A percentile compares a stretch with the other conserved stretches of the same genome.
Conservation (phyloP, 305 asterid genomes). For the Withania somnifera region DNA sequence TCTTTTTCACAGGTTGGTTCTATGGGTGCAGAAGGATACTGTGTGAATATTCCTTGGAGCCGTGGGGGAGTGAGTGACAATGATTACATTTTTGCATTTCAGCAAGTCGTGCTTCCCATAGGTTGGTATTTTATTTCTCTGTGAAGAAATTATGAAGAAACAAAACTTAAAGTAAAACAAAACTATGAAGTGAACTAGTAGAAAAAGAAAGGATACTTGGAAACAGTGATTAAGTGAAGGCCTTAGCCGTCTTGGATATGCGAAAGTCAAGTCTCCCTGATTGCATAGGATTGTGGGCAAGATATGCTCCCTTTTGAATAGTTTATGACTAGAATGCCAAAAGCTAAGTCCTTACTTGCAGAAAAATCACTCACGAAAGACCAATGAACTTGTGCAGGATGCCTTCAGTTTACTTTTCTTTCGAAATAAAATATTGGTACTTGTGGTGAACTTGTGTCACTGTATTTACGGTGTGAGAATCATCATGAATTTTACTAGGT, state of each 20-base stretch:
- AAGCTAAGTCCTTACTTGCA: background rate
- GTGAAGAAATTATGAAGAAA: background rate
- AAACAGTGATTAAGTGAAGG: background rate
- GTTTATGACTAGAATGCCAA: background rate
- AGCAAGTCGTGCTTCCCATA: conserved; percentile 84
- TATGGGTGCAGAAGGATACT: conserved; percentile 89
- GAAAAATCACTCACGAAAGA: background rate
- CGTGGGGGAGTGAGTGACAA: conserved; percentile 94
- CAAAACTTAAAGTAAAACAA: background rate
- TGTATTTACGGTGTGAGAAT: background rate
- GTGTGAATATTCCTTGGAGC: conserved; percentile 95
- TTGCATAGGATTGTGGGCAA: background rate
- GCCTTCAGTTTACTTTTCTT: background rate
- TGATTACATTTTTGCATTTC: conserved; percentile 89
- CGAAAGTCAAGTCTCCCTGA: background rate
- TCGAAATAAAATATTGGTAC: background rate
- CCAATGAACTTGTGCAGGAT: background rate
- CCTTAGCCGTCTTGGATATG: background rate
- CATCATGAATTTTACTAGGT: background rate
- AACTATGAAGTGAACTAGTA: background rate
- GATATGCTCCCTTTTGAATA: background rate
- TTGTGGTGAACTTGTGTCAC: background rate
- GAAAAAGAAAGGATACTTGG: background rate
- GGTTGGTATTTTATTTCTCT: conserved; percentile 28
- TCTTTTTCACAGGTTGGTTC: conserved; percentile 63